These are phyloP conservation scores for Ciborinia camelliae DNA, from an alignment of 2,329 filamentous ascomycete genomes.

Conservation along the genomic window DNA sequence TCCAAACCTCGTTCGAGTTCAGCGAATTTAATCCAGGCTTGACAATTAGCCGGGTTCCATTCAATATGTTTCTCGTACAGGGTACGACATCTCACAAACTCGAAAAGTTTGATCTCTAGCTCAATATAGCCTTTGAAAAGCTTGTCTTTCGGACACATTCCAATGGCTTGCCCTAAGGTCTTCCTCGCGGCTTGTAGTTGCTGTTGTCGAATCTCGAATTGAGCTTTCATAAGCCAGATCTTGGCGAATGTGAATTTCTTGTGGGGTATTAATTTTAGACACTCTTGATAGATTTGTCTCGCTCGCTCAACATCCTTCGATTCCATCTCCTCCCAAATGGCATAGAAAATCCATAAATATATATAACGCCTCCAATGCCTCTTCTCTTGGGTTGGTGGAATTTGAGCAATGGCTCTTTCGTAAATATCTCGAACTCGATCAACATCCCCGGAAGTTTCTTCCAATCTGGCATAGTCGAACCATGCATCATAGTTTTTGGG, in stretches of 20 bases:
- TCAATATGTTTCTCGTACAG: conserved; percentile 93
- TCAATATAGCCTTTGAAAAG: conserved; percentile 92
- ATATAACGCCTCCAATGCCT: conserved; percentile 96
- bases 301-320: conserved; percentile 75
- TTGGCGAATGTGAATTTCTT: conserved; percentile 98
- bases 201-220: conserved; percentile 87
- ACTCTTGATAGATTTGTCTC: conserved; percentile 86
- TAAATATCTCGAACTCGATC: conserved; percentile 90
- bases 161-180: conserved; percentile 83
- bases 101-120: conserved; percentile 87
- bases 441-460: conserved; percentile 78
- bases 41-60: conserved; percentile 85
- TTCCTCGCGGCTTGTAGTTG: conserved; percentile 79
- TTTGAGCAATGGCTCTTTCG: conserved; percentile 90
- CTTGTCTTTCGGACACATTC: conserved; percentile 94
- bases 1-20: conserved; percentile 89
- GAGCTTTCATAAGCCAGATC: conserved; percentile 88
- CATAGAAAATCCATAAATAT: conserved; percentile 97
- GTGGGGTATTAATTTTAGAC: conserved; percentile 83
- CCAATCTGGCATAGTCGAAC: conserved; percentile 91
- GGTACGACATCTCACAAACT: conserved; percentile 86
- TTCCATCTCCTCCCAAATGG: conserved; percentile 88
- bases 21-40: conserved; percentile 95
- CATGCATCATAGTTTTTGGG: conserved; percentile 95
- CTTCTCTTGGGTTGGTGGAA: conserved; percentile 94